Evolutionary conservation across 1,284 basidiomycete species (phyloP).

Genomic region (Leccinum subspadiceum): DNA sequence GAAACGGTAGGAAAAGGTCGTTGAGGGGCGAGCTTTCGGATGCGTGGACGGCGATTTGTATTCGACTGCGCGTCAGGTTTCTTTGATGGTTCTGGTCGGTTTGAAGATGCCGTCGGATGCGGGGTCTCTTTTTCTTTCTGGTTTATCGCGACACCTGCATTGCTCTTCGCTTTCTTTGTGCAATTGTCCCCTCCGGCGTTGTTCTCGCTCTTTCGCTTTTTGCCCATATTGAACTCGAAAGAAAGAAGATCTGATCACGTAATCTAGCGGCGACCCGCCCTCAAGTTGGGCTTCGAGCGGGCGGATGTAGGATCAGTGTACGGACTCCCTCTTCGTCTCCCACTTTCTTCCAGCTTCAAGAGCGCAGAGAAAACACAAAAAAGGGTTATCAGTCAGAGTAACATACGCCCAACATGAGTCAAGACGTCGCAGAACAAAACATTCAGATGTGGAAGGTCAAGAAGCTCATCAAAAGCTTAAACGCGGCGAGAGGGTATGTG

Average conservation of each 20-base stretch:
- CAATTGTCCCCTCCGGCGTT: slow-evolving; percentile 1
- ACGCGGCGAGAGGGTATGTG: slow-evolving; percentile 83
- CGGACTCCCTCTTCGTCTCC: neutral
- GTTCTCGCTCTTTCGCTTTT: slow-evolving; percentile 27
- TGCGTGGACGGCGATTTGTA: slow-evolving; percentile 33
- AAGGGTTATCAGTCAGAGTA: slow-evolving; percentile 12
- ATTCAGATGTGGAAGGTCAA: slow-evolving; percentile 98
- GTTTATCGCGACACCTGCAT: slow-evolving; percentile 1
- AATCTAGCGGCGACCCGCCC: slow-evolving; percentile 19
- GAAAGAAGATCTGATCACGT: slow-evolving; percentile 10
- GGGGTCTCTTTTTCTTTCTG: slow-evolving; percentile 4
- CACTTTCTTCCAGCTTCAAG: slow-evolving; percentile 1
- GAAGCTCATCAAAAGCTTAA: slow-evolving; percentile 96
- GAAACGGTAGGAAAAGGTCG: slow-evolving; percentile 77
- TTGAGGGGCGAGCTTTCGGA: slow-evolving; percentile 66
- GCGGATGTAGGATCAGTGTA: slow-evolving; percentile 14
- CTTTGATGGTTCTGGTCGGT: slow-evolving; percentile 4
- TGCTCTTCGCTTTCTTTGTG: slow-evolving; percentile 21
- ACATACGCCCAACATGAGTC: slow-evolving; percentile 58
- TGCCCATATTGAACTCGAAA: slow-evolving; percentile 18
- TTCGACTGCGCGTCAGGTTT: slow-evolving; percentile 6
- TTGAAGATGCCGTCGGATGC: neutral
- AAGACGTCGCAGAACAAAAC: slow-evolving; percentile 80
- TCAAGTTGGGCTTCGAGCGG: slow-evolving; percentile 18
- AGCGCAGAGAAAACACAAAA: slow-evolving; percentile 11